phyloP scores from a whole-genome alignment of 192 early-diverging fungal genomes.

The Obelidium mucronatum region DNA sequence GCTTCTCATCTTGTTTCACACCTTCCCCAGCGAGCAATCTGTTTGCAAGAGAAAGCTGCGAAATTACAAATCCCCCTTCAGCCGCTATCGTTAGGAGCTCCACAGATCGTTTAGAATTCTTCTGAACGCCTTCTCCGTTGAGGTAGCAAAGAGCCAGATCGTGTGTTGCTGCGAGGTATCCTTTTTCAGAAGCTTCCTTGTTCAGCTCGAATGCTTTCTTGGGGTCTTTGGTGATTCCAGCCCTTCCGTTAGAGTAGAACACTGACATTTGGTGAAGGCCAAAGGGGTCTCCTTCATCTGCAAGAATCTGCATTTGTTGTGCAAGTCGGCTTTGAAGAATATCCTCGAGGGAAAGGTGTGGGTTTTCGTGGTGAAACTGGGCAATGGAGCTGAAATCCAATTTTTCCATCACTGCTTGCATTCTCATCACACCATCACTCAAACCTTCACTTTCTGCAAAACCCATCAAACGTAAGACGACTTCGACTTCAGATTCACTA shows the following conservation, averaged over 20 bases:
- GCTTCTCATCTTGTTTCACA: neutral
- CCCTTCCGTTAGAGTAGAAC: neutral
- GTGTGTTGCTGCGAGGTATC: neutral
- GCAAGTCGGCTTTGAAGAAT: neutral
- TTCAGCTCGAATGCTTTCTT: neutral
- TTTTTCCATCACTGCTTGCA: neutral
- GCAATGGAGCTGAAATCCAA: neutral
- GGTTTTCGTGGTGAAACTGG: neutral
- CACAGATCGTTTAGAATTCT: neutral
- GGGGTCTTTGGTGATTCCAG: neutral
- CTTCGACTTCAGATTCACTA: neutral
- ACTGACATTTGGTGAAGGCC: neutral
- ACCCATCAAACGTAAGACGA: neutral
- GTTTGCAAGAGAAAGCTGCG: neutral
- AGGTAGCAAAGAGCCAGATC: neutral
- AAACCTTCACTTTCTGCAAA: neutral
- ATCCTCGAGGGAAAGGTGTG: neutral
- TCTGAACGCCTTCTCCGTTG: neutral
- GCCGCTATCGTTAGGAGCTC: neutral
- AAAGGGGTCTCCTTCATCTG: neutral
- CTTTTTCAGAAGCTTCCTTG: neutral
- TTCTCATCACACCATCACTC: neutral
- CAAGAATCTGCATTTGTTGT: neutral
- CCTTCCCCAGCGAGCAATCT: neutral
- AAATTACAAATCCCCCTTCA: neutral